Base-by-base conservation (phyloP, 2,329 filamentous ascomycete species). In the Byssochlamys sp. region DNA sequence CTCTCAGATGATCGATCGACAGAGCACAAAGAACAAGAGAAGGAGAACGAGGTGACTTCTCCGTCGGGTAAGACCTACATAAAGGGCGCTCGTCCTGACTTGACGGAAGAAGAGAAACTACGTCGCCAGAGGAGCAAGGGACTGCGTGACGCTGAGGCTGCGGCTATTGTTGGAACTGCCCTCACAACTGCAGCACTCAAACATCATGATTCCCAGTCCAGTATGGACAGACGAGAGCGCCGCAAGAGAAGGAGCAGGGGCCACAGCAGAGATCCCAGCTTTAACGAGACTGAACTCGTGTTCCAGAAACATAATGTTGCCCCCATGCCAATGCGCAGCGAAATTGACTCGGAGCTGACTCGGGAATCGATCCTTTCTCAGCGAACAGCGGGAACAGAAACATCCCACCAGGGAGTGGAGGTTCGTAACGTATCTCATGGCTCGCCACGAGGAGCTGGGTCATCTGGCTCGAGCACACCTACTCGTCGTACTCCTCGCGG, bases 321-420 rank as follows among this genome's bases (percentile, higher is more conserved):
- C 5, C 89, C 89, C 4, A 90, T 96, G 87, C 92, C 92, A 2
- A 80, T 96, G 61, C 87, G 88, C 72, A 96, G 91, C 72, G 89
- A 90, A 57, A 83, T 95, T 58, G 84, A 88, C 49, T 95, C 92
- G 0, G 91, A 96, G 55, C 74, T 96, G 57, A 97, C 92, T 0
- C 82, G 92, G 64, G 88, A 88, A 14, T 96, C 92, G 0, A 89
- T 97, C 56, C 75, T 94, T 19, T 94, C 91, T 4, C 88, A 89
- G 29, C 85, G 88, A 28, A 89, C 89, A 0, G 89, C 90, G 62
- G 79, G 85, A 55, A 87, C 89, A 14, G 80, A 82, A 52, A 89
- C 88, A 19, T 84, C 86, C 25, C 86, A 80, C 66, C 85, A 81
- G 65, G 81, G 61, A n/a, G 65, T 79, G 1, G 84, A 85, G 11